Base-by-base conservation (phyloP, 2,329 filamentous ascomycete genomes). In the Fusarium sp. region DNA sequence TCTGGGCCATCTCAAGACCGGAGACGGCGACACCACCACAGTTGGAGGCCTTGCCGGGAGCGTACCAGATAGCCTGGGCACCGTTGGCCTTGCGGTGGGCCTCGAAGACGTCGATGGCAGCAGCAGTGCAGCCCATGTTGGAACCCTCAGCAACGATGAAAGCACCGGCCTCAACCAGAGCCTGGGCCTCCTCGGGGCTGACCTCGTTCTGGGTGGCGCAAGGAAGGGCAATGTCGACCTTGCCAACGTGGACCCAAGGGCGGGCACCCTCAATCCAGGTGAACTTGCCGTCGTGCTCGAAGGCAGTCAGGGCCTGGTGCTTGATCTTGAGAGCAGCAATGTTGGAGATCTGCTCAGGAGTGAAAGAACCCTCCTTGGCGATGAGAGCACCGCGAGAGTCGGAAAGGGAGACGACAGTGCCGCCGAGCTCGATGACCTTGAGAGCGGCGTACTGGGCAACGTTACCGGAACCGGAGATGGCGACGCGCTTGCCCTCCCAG, bases 71-170 rank as follows among this genome's bases (percentile, higher is more conserved):
- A 70, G 94, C 91, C 8, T 86, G 82, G 62, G 85, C 84, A 75
- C 90, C 91, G 87, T 94, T 91, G 82, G 90, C 90, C 82, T 87
- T 91, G 78, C 95, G 90, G 79, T 92, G 87, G 20, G 88, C 89
- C 90, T 98, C 96, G 83, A 98, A 98, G 76, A 94, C 87, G 80
- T 98, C 93, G 80, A 99, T 98, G 77, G 96, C 96, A 76, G 93
- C 95, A 85, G 96, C 94, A 37, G 95, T 98, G 89, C 95, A 98
- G 75, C 96, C 96, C 96, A 99, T 98, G 91, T 98, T 98, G 86
- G 93, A 96, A 66, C 96, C 96, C 87, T 99, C 96, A 67, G 96
- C 96, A 76, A 98, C 92, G 87, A 94, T 97, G 83, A 92, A 91
- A 81, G 89, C 90, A 77, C 96, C 96, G 69, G 89, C 89, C 59